phyloP scores from a whole-genome alignment of 148 eudicot genomes.

The Mesembryanthemum crystallinum region DNA sequence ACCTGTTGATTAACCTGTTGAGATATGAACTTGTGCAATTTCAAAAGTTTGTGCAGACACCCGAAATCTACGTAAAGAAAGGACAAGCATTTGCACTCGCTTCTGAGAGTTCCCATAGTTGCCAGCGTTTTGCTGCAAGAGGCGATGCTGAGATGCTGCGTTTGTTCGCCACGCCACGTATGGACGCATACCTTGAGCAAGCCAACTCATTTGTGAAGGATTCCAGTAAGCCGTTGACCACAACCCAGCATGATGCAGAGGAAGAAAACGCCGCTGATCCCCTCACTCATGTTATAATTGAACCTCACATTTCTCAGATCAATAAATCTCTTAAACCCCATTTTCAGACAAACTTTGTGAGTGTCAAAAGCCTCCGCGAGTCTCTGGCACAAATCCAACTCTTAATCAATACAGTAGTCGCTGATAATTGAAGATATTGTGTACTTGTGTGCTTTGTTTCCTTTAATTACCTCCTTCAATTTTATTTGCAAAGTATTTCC shows the following conservation, averaged over 20 bases:
- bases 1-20: slow-evolving; percentile 6
- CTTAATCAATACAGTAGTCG: no score
- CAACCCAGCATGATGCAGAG: slow-evolving; percentile 17
- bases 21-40: slow-evolving; percentile 17
- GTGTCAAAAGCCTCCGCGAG: no score
- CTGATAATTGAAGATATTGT: no score
- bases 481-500: no score
- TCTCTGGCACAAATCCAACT: no score
- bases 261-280: slow-evolving; percentile 19
- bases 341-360: no score
- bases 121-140: slow-evolving; percentile 24
- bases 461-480: no score
- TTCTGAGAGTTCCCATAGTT: slow-evolving; percentile 19
- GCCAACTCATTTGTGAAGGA: slow-evolving; percentile 19
- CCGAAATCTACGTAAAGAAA: slow-evolving; percentile 18
- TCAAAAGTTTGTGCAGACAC: slow-evolving; percentile 7
- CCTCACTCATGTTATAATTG: no score
- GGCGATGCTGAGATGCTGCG: slow-evolving; percentile 17
- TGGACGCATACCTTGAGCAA: slow-evolving; percentile 21
- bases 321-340: no score
- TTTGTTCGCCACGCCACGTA: slow-evolving; percentile 16
- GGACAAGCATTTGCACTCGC: slow-evolving; percentile 25
- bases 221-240: neutral
- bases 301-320: no score
- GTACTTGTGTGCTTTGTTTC: no score